These are phyloP conservation scores for Glycyrrhiza uralensis DNA, from an alignment of 306 rosid genomes.

Conservation along the genomic window DNA sequence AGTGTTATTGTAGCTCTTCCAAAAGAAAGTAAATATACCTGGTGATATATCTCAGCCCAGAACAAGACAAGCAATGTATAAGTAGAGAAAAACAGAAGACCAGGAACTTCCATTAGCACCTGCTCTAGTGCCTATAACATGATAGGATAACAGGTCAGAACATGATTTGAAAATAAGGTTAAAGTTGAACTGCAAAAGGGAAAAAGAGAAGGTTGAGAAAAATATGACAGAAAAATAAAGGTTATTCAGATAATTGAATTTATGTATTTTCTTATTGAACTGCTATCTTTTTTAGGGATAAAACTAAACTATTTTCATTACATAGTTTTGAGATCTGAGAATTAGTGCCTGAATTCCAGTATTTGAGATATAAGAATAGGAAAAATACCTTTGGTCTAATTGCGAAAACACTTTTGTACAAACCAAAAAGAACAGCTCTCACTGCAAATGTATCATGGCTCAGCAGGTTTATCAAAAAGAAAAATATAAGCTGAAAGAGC, in stretches of 20 bases:
- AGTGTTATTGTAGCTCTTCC: neutral
- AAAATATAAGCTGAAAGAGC: neutral
- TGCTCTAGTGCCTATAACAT: constrained; percentile 52
- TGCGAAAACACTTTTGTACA: constrained; percentile 46
- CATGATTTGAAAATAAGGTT: neutral
- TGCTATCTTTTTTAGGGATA: too few relatives aligned
- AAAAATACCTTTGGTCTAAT: constrained; percentile 57
- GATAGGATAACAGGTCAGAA: constrained; percentile 16
- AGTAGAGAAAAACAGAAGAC: constrained; percentile 78
- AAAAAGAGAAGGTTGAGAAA: too few relatives aligned
- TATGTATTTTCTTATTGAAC: too few relatives aligned
- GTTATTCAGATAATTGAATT: neutral
- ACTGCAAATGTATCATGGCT: constrained; percentile 40
- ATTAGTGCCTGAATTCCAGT: neutral
- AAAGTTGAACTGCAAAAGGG: neutral
- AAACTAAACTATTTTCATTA: neutral
- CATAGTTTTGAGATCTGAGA: too few relatives aligned
- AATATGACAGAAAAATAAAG: neutral
- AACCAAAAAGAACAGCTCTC: constrained; percentile 68
- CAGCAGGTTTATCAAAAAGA: neutral
- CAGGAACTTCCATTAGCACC: constrained; percentile 76
- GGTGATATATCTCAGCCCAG: constrained; percentile 88
- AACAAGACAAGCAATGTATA: constrained; percentile 72
- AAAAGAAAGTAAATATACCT: constrained; percentile 43
- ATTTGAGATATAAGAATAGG: neutral